Evolutionary conservation across 139 green algal genomes (phyloP), one percentile per base, ranked within the genome.

Genomic region (Chlorella sp.): DNA sequence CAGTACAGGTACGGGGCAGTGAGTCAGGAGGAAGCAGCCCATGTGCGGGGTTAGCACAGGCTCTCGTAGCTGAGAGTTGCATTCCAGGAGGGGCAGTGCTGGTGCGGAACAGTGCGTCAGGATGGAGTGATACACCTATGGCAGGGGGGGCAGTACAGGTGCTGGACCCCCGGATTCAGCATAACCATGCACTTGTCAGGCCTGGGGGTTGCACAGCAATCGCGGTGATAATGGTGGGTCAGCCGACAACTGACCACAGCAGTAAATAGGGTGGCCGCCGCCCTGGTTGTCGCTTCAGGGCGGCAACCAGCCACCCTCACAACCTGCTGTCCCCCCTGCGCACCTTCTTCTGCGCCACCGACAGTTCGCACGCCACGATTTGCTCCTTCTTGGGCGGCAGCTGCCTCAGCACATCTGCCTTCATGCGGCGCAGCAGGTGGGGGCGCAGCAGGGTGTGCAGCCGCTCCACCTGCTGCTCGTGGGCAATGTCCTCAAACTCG

Each of bases 371-470:
- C 18, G 84, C 84, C 68, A 88, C 68, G 5, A 88, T 81, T 68
- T 88, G 84, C 84, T 88, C 84, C 66, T 21, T 37, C 84, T 88
- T 88, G 64, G 68, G 84, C 68, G 84, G 66, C 84, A 88, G 84
- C 68, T 88, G 68, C 22, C 18, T 39, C 84, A 81, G 39, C 84
- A 88, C 84, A 5, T 88, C 84, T 19, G 66, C 39, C 84, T 88
- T 80, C 39, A 81, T 76, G 84, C 84, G 84, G 68, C 84, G 84
- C 68, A 88, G 84, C 39, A 88, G 84, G 84, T 88, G 84, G 39
- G 84, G 84, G 26, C 84, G 64, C 66, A 88, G 84, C 66, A 88
- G 84, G 36, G 68, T 64, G 84, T 88, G 84, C 66, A 88, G 68
- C 39, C 84, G 84, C 68, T 75, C 64, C 84, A 88, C 84, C 68